phyloP scores from a whole-genome alignment of 768 basidiomycete species.

The Guyanaporus albipodus region DNA sequence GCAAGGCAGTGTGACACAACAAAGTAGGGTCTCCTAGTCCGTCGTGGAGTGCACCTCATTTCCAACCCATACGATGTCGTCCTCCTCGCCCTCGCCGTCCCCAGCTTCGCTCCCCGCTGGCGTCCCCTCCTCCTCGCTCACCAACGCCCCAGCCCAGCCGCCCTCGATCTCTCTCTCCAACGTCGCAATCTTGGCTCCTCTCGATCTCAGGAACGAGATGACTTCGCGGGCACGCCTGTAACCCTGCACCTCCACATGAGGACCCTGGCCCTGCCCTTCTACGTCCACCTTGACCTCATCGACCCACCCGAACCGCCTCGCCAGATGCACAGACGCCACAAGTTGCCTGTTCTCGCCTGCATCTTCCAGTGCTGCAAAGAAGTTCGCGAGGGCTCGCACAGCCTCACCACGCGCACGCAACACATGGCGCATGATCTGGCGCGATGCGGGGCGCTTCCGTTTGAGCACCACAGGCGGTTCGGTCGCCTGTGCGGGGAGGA shows the following conservation, averaged over 20 bases:
- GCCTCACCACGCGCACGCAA: conserved; percentile 84
- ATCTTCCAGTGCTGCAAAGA: conserved; percentile 62
- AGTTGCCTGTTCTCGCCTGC: conserved; percentile 44
- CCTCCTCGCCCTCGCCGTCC: conserved; percentile 27
- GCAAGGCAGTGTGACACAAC: no score
- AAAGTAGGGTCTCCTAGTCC: no score
- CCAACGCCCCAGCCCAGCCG: conserved; percentile 66
- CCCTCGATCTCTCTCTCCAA: conserved; percentile 45
- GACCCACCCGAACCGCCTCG: conserved; percentile 38
- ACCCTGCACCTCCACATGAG: conserved; percentile 34
- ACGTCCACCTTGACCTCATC: conserved; percentile 29
- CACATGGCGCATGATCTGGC: conserved; percentile 85
- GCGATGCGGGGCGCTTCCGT: conserved; percentile 59
- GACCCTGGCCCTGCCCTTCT: conserved; percentile 25
- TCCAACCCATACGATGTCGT: conserved; percentile 32
- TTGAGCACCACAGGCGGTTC: conserved; percentile 38
- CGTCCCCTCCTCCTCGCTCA: conserved; percentile 47
- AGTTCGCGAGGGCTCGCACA: conserved; percentile 64
- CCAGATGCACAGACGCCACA: conserved; percentile 48
- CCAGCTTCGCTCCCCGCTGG: conserved; percentile 20
- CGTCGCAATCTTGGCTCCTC: conserved; percentile 67
- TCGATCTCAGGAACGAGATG: conserved; percentile 58
- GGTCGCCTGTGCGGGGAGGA: conserved; percentile 19
- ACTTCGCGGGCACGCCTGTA: conserved; percentile 72
- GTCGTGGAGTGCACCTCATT: conserved; percentile 12